phyloP scores from a whole-genome alignment of 495 filamentous ascomycete species.

The Glutinoglossum americanum region DNA sequence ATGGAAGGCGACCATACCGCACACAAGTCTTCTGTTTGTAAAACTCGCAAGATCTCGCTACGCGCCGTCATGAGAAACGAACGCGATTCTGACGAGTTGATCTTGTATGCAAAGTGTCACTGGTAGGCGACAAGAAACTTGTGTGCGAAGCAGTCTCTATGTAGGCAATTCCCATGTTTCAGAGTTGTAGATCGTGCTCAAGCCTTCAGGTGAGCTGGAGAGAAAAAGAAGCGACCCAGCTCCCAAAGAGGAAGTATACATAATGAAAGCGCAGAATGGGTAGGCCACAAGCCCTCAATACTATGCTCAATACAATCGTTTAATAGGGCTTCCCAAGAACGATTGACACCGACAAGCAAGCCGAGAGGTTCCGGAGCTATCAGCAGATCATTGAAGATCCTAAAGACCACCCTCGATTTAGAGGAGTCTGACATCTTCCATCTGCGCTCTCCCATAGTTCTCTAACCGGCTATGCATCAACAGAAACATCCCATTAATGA shows the following conservation, averaged over 20 bases:
- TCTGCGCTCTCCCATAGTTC: conserved; percentile 16
- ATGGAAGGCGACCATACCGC: not conserved
- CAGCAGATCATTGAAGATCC: conserved; percentile 11
- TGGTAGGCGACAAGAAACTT: not conserved
- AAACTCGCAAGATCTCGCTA: conserved; percentile 23
- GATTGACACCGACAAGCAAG: not conserved
- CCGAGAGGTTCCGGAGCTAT: conserved; percentile 1
- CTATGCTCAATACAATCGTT: not conserved
- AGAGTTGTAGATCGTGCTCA: conserved; percentile 9
- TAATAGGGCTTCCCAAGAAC: not conserved
- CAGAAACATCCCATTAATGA: conserved; percentile 24
- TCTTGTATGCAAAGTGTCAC: conserved; percentile 5
- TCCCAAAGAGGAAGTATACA: not conserved
- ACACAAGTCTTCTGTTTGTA: not conserved
- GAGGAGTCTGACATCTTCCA: conserved; percentile 17
- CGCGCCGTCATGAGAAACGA: conserved; percentile 13
- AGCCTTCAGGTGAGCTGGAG: not conserved
- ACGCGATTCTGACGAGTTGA: conserved; percentile 31
- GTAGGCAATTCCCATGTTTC: conserved; percentile 7
- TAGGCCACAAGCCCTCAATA: not conserved
- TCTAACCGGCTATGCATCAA: conserved; percentile 16
- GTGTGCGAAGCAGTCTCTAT: not conserved
- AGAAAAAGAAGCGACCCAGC: not conserved
- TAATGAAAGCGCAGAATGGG: not conserved
- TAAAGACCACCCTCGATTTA: conserved; percentile 11